Evolutionary conservation across 208 protist genomes (phyloP), one percentile per base, ranked within the genome.

Genomic region (Leishmania gerbilli): DNA sequence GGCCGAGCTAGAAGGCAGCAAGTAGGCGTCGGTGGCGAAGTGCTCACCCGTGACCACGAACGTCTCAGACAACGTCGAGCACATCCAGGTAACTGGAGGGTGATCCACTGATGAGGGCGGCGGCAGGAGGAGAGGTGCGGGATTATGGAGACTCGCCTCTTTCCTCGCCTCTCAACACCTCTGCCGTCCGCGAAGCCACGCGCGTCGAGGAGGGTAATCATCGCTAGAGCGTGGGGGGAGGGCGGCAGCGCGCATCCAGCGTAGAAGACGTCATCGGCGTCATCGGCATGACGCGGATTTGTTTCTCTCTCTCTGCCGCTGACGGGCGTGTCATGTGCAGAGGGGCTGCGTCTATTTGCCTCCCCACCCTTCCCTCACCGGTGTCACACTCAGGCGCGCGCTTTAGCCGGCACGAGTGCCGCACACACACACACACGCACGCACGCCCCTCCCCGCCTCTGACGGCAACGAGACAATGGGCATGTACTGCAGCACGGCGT

Each of bases 1-100:
- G 75, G 72, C 83, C 9, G 79, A 86, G 77, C 79, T 82, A 17
- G 11, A 81, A 27, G 45, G 40, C 17, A 72, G 47, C 7, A 77
- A 67, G 58, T 76, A 62, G 45, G 69, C 58, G 60, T 37, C 11
- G 40, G 42, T 72, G 24, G n/a, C 5, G n/a, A 71, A 3, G 67
- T 7, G 15, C 67, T 71, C 67, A n/a, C 27, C 40, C 5, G 15
- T 49, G 37, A 5, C 34, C 34, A 45, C n/a, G 37, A 3, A 51
- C 24, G 42, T 42, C 19, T 11, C 37, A 53, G 13, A 13, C 17
- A 60, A 1, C 27, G 49, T 60, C 24, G 31, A 17, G 42, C 68
- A 24, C 37, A 45, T 31, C 42, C 68, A 45, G 42, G 42, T 51
- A 53, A 64, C 72, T 47, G 72, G 51, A 58, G 4, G 17, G 51